These are phyloP conservation scores for Penicillium coprophilum DNA, from an alignment of 495 filamentous ascomycete genomes.

Conservation along the genomic window DNA sequence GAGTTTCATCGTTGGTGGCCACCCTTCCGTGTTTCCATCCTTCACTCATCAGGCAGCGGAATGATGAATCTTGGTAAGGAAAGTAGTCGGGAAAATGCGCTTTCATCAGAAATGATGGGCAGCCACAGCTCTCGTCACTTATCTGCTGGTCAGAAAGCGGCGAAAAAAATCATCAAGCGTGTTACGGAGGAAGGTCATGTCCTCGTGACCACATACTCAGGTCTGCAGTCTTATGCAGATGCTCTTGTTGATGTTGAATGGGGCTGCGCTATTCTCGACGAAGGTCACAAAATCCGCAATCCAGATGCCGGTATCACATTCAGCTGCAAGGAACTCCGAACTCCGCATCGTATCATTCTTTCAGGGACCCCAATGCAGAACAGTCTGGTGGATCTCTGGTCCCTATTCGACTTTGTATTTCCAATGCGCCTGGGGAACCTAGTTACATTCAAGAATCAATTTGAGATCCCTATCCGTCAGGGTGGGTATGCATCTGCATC, in stretches of 20 bases:
- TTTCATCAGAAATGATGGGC: constrained; percentile 42
- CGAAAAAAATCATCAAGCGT: constrained; percentile 73
- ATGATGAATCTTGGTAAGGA: constrained; percentile 82
- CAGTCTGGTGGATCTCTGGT: constrained; percentile 95
- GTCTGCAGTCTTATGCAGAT: constrained; percentile 81
- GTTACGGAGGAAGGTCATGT: constrained; percentile 89
- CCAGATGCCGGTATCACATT: constrained; percentile 90
- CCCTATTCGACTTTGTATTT: constrained; percentile 92
- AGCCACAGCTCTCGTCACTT: constrained; percentile 36
- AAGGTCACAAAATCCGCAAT: constrained; percentile 97
- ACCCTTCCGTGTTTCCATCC: constrained; percentile 85
- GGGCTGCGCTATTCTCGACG: constrained; percentile 92
- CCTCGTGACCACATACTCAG: constrained; percentile 90
- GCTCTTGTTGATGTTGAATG: constrained; percentile 78
- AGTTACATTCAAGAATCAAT: constrained; percentile 82
- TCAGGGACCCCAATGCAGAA: constrained; percentile 98
- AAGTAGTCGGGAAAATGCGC: constrained; percentile 66
- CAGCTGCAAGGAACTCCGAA: constrained; percentile 86
- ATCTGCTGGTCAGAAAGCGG: constrained; percentile 57
- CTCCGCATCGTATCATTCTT: constrained; percentile 84
- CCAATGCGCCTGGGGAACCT: constrained; percentile 93
- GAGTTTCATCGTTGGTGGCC: constrained; percentile 99
- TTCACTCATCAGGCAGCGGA: constrained; percentile 92
- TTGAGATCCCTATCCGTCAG: constrained; percentile 86
- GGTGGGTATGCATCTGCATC: constrained; percentile 93